phyloP scores from a whole-genome alignment of 1,284 basidiomycete species.

The Malassezia brasiliensis region DNA sequence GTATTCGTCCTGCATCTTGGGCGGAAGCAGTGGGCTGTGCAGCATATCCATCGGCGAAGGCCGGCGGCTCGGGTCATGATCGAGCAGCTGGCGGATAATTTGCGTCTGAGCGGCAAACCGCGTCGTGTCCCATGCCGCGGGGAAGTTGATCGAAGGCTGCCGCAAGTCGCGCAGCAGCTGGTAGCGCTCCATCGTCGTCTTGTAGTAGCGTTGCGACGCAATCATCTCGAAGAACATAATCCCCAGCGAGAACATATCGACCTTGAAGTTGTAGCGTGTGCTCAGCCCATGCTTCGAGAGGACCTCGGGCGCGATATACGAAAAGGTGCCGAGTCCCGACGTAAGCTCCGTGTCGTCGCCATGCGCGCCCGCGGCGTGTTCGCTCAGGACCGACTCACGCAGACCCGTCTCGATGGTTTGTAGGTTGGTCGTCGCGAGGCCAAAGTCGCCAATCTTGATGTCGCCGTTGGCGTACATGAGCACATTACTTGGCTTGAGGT shows the following conservation, averaged over 20 bases:
- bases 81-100: slow-evolving; percentile 72
- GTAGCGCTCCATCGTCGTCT: slow-evolving; percentile 77
- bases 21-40: slow-evolving; percentile 66
- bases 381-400: slow-evolving; percentile 55
- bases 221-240: slow-evolving; percentile 99
- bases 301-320: slow-evolving; percentile 77
- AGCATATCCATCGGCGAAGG: slow-evolving; percentile 77
- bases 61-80: slow-evolving; percentile 70
- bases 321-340: slow-evolving; percentile 68
- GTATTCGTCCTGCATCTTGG: slow-evolving; percentile 69
- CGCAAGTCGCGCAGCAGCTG: slow-evolving; percentile 69
- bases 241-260: slow-evolving; percentile 85
- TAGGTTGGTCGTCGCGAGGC: slow-evolving; percentile 55
- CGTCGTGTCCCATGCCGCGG: slow-evolving; percentile 58
- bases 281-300: slow-evolving; percentile 51
- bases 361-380: slow-evolving; percentile 40
- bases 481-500: slow-evolving; percentile 51
- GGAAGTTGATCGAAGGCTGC: slow-evolving; percentile 64
- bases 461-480: slow-evolving; percentile 57
- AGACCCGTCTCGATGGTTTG: slow-evolving; percentile 40
- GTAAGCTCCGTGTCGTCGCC: slow-evolving; percentile 61
- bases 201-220: slow-evolving; percentile 57
- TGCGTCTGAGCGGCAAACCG: slow-evolving; percentile 53
- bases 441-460: slow-evolving; percentile 91
- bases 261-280: slow-evolving; percentile 63